Evolutionary conservation across 192 early-diverging fungal species (phyloP).

Genomic region (Coemansia sp.): DNA sequence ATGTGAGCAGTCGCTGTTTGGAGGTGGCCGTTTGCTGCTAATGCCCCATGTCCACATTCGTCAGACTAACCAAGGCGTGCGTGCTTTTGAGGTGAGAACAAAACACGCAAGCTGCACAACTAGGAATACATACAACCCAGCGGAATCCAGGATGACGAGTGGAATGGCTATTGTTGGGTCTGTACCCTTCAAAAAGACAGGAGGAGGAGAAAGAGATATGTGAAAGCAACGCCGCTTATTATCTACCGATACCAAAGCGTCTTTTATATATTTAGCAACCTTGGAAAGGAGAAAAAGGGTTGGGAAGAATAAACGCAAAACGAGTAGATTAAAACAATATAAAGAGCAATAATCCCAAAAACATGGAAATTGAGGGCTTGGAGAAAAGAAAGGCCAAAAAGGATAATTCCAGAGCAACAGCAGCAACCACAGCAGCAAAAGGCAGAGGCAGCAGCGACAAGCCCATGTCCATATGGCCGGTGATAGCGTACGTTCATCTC

Average conservation of each 20-base stretch:
- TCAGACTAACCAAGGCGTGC: not conserved
- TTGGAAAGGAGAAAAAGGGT: not conserved
- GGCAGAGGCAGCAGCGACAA: not conserved
- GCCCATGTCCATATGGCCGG: not conserved
- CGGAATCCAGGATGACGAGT: not conserved
- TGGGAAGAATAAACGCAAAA: slow-evolving; percentile 5
- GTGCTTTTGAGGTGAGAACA: not conserved
- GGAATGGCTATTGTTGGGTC: not conserved
- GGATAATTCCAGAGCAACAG: not conserved
- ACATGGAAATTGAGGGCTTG: not conserved
- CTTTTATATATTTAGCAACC: slow-evolving; percentile 7
- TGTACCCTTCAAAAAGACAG: not conserved
- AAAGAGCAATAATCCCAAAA: slow-evolving; percentile 3
- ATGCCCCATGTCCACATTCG: not conserved
- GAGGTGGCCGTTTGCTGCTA: not conserved
- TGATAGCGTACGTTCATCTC: not conserved
- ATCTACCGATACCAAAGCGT: not conserved
- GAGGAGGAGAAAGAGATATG: not conserved
- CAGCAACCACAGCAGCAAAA: not conserved
- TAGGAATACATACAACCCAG: not conserved
- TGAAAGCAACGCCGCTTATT: slow-evolving; percentile 3
- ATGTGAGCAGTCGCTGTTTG: not conserved
- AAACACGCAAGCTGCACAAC: slow-evolving; percentile 1
- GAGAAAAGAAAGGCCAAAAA: not conserved
- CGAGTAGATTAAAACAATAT: slow-evolving; percentile 5